Base-by-base conservation (phyloP, 2,329 filamentous ascomycete genomes). In the Pseudogymnoascus sp. region DNA sequence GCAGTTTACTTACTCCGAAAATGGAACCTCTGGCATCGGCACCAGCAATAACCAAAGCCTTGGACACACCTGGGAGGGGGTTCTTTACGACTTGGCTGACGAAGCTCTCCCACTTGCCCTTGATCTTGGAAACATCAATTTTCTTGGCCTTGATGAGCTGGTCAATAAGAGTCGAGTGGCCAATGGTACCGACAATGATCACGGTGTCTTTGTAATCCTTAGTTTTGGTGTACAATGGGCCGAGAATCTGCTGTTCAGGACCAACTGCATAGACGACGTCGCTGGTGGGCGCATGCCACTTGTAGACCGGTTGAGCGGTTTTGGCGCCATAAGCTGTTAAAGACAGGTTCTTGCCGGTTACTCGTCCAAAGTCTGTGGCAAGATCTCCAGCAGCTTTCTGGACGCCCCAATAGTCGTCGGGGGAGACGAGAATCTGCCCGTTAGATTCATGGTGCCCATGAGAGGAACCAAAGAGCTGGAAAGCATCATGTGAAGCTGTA, bases 41-140 rank as follows among this genome's bases (percentile, higher is more conserved):
- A 9, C 85, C 87, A 32, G 82, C 85, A 70, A 91, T 84, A 1
- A 90, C 82, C 16, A 90, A 75, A 1, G 86, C 86, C 62, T 77
- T 76, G 0, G 77, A 68, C 22, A 82, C 79, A 18, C 81, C 83
- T 1, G 79, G 75, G 11, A 85, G 70, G 0, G 86, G 86, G 28
- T 79, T 74, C 14, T 79, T 71, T 1, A 90, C 77, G 3, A 90
- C 68, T 41, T 79, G 74, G 39, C 81, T 86, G 20, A 80, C 75
- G 68, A 87, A 90, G 0, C 86, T 80, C 69, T 91, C 88, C 88
- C 87, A 91, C 64, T 85, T 77, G 1, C 84, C 86, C 59, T 81
- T 69, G 28, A 87, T 80, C 0, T 74, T 73, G 2, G 77, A 78
- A 0, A 83, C 78, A 62, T 89, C 79, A 16, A 90, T 72, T 65